These are phyloP conservation scores for Cylindricascospora bacillispora DNA, from an alignment of 1,139 yeast genomes.

Conservation along the genomic window DNA sequence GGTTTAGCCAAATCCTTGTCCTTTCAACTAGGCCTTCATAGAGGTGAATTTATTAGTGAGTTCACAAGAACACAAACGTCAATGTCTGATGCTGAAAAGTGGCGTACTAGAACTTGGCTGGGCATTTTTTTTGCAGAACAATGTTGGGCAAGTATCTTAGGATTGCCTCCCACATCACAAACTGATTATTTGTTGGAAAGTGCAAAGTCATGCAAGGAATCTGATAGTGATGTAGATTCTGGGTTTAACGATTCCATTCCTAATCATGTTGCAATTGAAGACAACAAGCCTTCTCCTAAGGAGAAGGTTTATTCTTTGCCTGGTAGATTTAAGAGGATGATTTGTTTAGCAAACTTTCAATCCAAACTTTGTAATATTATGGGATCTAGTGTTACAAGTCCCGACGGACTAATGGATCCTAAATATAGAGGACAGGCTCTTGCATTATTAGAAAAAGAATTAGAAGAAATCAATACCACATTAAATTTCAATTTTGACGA, in stretches of 20 bases:
- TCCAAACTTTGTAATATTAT: constrained; percentile 72
- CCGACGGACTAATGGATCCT: constrained; percentile 85
- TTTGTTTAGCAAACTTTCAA: constrained; percentile 69
- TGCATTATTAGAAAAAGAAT: constrained; percentile 62
- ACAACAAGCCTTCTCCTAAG: too few relatives aligned
- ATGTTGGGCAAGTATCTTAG: constrained; percentile 80
- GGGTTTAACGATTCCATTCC: neutral
- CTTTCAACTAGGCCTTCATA: constrained; percentile 80
- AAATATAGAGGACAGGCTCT: constrained; percentile 71
- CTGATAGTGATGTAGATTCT: constrained; percentile 4
- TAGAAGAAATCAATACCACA: constrained; percentile 48
- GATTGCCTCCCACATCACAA: constrained; percentile 77
- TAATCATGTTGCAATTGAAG: neutral
- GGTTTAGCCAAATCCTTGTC: constrained; percentile 80
- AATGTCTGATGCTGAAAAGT: constrained; percentile 80
- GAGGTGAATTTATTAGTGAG: constrained; percentile 86
- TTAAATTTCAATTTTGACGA: constrained; percentile 35
- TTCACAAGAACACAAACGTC: constrained; percentile 83
- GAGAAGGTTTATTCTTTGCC: too few relatives aligned
- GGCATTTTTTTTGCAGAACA: constrained; percentile 82
- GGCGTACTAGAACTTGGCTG: constrained; percentile 92
- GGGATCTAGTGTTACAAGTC: constrained; percentile 80
- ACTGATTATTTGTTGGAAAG: constrained; percentile 74
- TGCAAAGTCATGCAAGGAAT: constrained; percentile 39
- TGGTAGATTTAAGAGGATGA: constrained; percentile 55